phyloP scores from a whole-genome alignment of 495 filamentous ascomycete genomes.

The Evernia prunastri region DNA sequence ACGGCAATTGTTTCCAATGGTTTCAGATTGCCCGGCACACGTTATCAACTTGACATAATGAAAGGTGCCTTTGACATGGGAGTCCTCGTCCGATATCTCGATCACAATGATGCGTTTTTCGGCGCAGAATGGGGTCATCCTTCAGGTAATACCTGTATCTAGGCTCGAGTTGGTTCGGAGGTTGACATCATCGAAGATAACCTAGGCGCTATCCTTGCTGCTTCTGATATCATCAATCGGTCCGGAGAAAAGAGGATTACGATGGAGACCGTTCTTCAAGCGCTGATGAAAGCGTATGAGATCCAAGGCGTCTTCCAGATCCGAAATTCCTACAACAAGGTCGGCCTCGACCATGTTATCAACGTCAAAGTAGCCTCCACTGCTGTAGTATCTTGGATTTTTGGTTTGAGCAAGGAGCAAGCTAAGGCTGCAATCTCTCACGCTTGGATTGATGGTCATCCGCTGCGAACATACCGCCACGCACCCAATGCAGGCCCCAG shows the following conservation, averaged over 20 bases:
- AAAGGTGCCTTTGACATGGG: conserved; percentile 42
- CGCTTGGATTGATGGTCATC: conserved; percentile 38
- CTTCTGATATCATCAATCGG: conserved; percentile 35
- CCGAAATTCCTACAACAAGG: conserved; percentile 36
- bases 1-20: conserved; percentile 32
- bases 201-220: conserved; percentile 37
- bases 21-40: conserved; percentile 39
- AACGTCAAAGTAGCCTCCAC: conserved; percentile 41
- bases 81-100: conserved; percentile 39
- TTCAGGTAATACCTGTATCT: conserved; percentile 33
- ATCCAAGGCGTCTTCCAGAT: conserved; percentile 41
- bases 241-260: conserved; percentile 26
- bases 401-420: conserved; percentile 33
- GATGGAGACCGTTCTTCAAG: conserved; percentile 29
- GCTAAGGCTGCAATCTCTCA: conserved; percentile 36
- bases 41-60: conserved; percentile 32
- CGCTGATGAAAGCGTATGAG: conserved; percentile 44
- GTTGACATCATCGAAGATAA: too few relatives aligned
- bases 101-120: conserved; percentile 41
- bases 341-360: conserved; percentile 42
- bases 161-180: too few relatives aligned
- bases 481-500: conserved; percentile 35
- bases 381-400: conserved; percentile 35
- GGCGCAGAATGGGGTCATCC: conserved; percentile 45
- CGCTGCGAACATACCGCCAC: conserved; percentile 34